These are phyloP conservation scores for Clitopilus hobsonii DNA, from an alignment of 768 basidiomycete genomes.

Conservation along the genomic window DNA sequence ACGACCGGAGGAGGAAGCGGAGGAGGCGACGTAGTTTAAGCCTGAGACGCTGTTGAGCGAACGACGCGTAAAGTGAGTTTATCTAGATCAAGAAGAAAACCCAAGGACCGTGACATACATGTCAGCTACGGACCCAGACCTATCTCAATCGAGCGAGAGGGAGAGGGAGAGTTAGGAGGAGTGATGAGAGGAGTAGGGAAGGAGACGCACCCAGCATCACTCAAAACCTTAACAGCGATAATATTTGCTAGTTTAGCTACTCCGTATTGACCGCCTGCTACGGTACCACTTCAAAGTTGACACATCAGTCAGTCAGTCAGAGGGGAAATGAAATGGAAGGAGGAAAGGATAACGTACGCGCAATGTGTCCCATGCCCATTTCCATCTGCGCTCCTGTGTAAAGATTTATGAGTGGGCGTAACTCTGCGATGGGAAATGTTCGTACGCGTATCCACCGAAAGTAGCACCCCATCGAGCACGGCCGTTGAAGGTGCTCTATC, in stretches of 20 bases:
- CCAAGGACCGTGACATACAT: too few species aligned
- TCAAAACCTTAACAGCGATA: slow-evolving; percentile 39
- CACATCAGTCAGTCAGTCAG: background rate
- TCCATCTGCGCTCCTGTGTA: slow-evolving; percentile 29
- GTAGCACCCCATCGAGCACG: slow-evolving; percentile 36
- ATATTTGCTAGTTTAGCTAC: slow-evolving; percentile 24
- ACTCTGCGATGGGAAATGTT: too few species aligned
- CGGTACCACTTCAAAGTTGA: slow-evolving; percentile 21
- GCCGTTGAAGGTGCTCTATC: slow-evolving; percentile 32
- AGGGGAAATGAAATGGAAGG: too few species aligned
- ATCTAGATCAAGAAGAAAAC: too few species aligned
- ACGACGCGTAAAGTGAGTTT: too few species aligned
- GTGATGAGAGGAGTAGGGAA: background rate
- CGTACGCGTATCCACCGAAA: slow-evolving; percentile 21
- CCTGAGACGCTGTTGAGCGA: slow-evolving; percentile 4
- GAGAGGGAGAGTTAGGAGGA: too few species aligned
- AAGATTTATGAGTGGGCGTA: too few species aligned
- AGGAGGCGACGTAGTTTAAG: slow-evolving; percentile 1
- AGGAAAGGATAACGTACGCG: slow-evolving; percentile 27
- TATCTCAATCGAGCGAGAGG: too few species aligned
- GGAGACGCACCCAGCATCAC: slow-evolving; percentile 24
- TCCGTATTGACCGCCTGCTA: slow-evolving; percentile 27
- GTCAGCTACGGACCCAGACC: slow-evolving; percentile 14
- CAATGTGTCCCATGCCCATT: slow-evolving; percentile 39
- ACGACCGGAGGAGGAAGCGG: slow-evolving; percentile 1